Base-by-base conservation (phyloP, 1,139 yeast species). In the Scheffersomyces quercinus region DNA sequence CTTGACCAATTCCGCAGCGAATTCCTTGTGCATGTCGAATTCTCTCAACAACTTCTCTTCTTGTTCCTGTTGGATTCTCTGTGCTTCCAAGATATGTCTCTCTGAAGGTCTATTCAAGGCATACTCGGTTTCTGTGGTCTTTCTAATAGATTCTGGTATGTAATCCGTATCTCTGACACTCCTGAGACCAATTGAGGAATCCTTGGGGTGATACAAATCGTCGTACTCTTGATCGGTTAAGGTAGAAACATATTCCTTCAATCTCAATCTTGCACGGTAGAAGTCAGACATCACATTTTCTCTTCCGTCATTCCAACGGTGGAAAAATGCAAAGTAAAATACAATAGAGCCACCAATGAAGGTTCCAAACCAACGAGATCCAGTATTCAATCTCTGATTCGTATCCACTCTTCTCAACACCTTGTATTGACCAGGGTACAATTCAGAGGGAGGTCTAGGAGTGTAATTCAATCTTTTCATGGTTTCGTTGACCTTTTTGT, bases 281-380 rank as follows among this genome's bases (percentile, higher is more conserved):
- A 87, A 82, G 39, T 77, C 82, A 10, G 88, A 76, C 63, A 88
- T 83, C 3, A 86, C 82, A 55, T 87, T 84, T 50, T 88, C 95
- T 53, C 81, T 78, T 7, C 91, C 91, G 45, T 88, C 95, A 58
- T 88, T 87, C 96, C 96, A 88, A 44, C 91, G 71, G 60, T 84
- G 79, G 64, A 87, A 83, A 58, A 88, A 88, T 7, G 85, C 77
- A 33, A 83, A 84, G 57, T 81, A 84, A 2, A 79, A 58, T 26
- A 77, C 64, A 7, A 82, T 62, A 0, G 78, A 70, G 16, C 72
- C 68, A 5, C 77, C 73, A 15, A 80, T 52, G 10, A 77, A 59
- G 12, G 75, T 69, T 0, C 77, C 85, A 67, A 53, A 82, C 75
- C 63, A 77, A 45, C 68, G 63, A 3, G 82, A 71, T 4, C 88